Evolutionary conservation across 208 protist genomes (phyloP), one percentile per base, ranked within the genome.

Genomic region (Crithidia expoeki): DNA sequence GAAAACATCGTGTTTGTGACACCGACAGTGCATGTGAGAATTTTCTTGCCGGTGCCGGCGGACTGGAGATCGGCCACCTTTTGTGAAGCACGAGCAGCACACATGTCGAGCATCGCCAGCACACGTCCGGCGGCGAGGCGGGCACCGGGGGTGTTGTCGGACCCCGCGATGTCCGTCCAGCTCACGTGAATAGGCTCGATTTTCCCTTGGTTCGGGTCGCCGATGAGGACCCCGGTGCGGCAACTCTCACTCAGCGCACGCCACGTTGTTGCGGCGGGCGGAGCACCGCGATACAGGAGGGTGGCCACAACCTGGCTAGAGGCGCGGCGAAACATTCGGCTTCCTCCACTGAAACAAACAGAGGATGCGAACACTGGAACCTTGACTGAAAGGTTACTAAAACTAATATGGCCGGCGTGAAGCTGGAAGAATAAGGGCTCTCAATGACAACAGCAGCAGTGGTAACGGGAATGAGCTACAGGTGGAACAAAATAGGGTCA

Each of bases 31-130:
- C 84, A 91, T 0, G 72, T 79, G n/a, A 80, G 74, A 46, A 86
- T 81, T 21, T 60, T 46, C 52, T 73, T 68, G 42, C 60, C 64
- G 4, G 65, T 81, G 1, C 44, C 47, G 9, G 47, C 38, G 1
- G 53, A 63, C 67, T 76, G 60, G 67, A 76, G 51, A 28, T 72
- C 63, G 14, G 75, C 49, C 27, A 66, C 79, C 69, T 70, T 71
- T 52, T 89, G 76, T 6, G 87, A 82, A 16, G 83, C 77, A 4
- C 88, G 85, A 19, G 87, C 90, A 2, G 91, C 90, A 70, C 90
- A 95, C 62, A 96, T 74, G 71, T 97, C 91, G 50, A 96, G 80
- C 88, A 97, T 92, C 14, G 84, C 72, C 23, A 96, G 74, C 33
- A 97, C 65, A n/a, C 78, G 78, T 14, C 93, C 93, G n/a, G 89